These are phyloP conservation scores for Cytospora paraplurivora DNA, from an alignment of 2,329 filamentous ascomycete species.

Conservation along the genomic window DNA sequence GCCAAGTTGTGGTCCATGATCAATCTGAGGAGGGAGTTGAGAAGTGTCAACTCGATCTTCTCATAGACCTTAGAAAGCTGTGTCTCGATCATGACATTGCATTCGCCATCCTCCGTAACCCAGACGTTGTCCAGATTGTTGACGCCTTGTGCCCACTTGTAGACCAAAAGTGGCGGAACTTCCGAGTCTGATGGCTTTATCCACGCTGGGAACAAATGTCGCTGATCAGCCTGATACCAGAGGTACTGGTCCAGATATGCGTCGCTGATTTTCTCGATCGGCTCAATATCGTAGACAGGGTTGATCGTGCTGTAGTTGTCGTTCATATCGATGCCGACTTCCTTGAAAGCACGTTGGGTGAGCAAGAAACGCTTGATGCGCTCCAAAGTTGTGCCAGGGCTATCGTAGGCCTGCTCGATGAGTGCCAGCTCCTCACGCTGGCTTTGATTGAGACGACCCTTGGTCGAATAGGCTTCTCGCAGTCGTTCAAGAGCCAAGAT, in stretches of 20 bases:
- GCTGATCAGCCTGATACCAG: constrained; percentile 98
- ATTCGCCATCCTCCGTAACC: constrained; percentile 91
- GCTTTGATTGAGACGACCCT: constrained; percentile 93
- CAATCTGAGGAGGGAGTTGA: constrained; percentile 87
- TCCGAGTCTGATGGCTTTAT: constrained; percentile 99
- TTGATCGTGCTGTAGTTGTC: constrained; percentile 99
- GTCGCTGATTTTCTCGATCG: constrained; percentile 99
- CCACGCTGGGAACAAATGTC: constrained; percentile 96
- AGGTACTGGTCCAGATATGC: constrained; percentile 98
- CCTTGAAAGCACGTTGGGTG: constrained; percentile 97
- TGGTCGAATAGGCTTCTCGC: constrained; percentile 95
- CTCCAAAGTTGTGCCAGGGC: constrained; percentile 91
- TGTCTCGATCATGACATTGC: constrained; percentile 98
- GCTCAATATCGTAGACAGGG: constrained; percentile 97
- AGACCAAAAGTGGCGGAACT: constrained; percentile 88
- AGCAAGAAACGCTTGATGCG: constrained; percentile 97
- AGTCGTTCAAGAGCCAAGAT: constrained; percentile 92
- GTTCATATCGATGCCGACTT: constrained; percentile 99
- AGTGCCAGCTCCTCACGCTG: constrained; percentile 95
- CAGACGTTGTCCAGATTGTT: constrained; percentile 97
- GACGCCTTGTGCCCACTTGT: constrained; percentile 99
- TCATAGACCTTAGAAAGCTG: constrained; percentile 99
- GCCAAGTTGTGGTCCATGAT: constrained; percentile 99
- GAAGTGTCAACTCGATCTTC: constrained; percentile 94
- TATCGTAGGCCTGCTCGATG: constrained; percentile 98